phyloP scores from a whole-genome alignment of 2,329 filamentous ascomycete species.

The Nemania serpens region DNA sequence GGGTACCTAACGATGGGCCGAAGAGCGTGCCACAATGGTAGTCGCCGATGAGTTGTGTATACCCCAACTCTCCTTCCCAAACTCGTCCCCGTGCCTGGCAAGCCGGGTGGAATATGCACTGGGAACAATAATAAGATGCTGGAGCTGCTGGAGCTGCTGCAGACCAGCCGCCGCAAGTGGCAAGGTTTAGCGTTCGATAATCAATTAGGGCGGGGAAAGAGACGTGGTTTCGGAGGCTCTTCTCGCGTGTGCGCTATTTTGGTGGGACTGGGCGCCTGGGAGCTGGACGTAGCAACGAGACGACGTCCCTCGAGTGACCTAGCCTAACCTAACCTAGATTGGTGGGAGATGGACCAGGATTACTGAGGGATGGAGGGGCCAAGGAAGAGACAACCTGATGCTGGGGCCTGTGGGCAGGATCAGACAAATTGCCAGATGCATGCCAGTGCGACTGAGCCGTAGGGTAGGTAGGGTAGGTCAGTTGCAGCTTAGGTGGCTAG shows the following conservation, averaged over 20 bases:
- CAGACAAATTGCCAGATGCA: slow-evolving; percentile 20
- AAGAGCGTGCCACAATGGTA: slow-evolving; percentile 16
- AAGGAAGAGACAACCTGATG: slow-evolving; percentile 20
- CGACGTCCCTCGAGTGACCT: not conserved
- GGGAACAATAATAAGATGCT: slow-evolving; percentile 17
- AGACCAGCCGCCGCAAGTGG: slow-evolving; percentile 23
- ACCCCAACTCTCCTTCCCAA: slow-evolving; percentile 9
- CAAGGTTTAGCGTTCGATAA: slow-evolving; percentile 24
- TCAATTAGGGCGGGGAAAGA: slow-evolving; percentile 28
- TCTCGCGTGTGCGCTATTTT: slow-evolving; percentile 28
- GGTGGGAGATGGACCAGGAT: slow-evolving; percentile 16
- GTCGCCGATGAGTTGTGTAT: slow-evolving; percentile 18
- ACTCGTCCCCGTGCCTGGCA: not conserved
- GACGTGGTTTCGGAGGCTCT: slow-evolving; percentile 29
- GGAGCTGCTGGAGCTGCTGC: slow-evolving; percentile 21
- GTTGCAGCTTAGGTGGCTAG: not conserved
- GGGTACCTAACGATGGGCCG: slow-evolving; percentile 8
- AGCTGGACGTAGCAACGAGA: slow-evolving; percentile 6
- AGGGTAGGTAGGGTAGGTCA: too few species aligned
- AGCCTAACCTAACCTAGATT: slow-evolving; percentile 7
- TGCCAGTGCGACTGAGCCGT: slow-evolving; percentile 6
- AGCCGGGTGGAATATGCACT: slow-evolving; percentile 15
- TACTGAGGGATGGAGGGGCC: slow-evolving; percentile 6
- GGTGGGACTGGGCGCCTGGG: slow-evolving; percentile 21
- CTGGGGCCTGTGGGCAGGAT: slow-evolving; percentile 24